Evolutionary conservation across 1,284 basidiomycete genomes (phyloP), one percentile per base, ranked within the genome.

Genomic region (Mixia osmundae): DNA sequence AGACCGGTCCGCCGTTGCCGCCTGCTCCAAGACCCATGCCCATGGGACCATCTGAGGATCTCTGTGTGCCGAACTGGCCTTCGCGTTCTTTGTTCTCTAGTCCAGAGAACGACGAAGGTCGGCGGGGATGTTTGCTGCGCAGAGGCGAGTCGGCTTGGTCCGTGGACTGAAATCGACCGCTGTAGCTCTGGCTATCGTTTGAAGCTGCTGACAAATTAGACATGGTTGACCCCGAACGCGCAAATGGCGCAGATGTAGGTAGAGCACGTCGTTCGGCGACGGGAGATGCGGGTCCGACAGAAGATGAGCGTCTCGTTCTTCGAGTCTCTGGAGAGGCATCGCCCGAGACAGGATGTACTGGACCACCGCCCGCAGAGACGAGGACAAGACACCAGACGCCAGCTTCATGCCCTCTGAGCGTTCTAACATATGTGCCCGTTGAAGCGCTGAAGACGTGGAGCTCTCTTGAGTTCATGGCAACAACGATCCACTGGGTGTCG

Each of bases 371-470:
- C 18, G 54, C 50, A 9, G 52, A 52, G 14, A 67, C 70, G 25
- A 95, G 64, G 34, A 74, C 71, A 8, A 95, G 67, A 11, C 78
- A 76, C 89, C 89, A 95, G 1, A 95, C 85, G 8, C 89, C 89
- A 7, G 67, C 62, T 14, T 76, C 72, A 56, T 94, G 87, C 0
- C 85, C 89, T 1, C 70, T 62, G 3, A 97, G 66, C 0, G 77
- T 80, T 30, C 73, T 66, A 21, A 67, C 65, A 34, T 78, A 69
- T 4, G 75, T 67, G 0, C 87, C 89, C 0, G 76, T 78, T 26
- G 61, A 61, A 1, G 76, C 72, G 47, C 72, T 74, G 57, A 89
- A 94, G 18, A 94, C 67, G 52, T 85, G 78, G 30, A 95, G 77
- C 45, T 73, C 72, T 47, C 69, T 68, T 54, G 78, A 89, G 10